Base-by-base conservation (phyloP, 352 stramenopile species). In the Phytopythium litorale region DNA sequence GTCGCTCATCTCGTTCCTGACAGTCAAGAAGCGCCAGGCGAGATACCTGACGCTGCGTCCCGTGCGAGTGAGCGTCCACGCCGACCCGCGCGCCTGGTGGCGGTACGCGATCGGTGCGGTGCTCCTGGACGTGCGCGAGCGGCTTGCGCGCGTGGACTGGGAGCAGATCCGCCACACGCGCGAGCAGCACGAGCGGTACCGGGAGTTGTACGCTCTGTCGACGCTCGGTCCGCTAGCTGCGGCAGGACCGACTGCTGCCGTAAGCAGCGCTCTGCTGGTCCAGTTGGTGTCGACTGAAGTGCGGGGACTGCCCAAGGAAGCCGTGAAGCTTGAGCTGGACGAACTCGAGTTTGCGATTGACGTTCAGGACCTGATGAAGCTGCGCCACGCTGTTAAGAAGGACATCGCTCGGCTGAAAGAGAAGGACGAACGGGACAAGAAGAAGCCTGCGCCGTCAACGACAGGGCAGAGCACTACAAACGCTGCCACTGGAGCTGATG, bases 1-100 rank as follows among this genome's bases (percentile, higher is more conserved):
- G 15, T 88, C 81, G 13, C 74, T 93, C 23, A 67, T 87, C 33
- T 95, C 86, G 1, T 92, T 92, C 53, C 43, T 93, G 23, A 80
- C 73, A 8, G 67, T 80, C 2, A 87, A 88, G 59, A 78, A 75
- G 40, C 73, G 79, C 18, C 81, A 92, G 58, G 70, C 74, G 35
- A 66, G 78, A 21, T 93, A 92, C 53, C 62, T 78, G 2, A 66
- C 75, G 30, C 55, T 93, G 49, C 77, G 84, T n/a, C 84, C 87
- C 5, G 72, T 71, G 21, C 60, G 65, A 23, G 53, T 76, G 35
- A 62, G 60, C 23, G 79, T 92, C 0, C 67, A 63, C 30, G 71
- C 84, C 7, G 70, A 90, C 40, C 76, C 84, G 5, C 70, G 66
- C 30, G 65, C 63, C 7, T 95, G 87, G 87, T 95, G 87, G 87